Evolutionary conservation across 306 rosid species (phyloP), one percentile per base, ranked within the genome.

Genomic region (Dicorynia guianensis): DNA sequence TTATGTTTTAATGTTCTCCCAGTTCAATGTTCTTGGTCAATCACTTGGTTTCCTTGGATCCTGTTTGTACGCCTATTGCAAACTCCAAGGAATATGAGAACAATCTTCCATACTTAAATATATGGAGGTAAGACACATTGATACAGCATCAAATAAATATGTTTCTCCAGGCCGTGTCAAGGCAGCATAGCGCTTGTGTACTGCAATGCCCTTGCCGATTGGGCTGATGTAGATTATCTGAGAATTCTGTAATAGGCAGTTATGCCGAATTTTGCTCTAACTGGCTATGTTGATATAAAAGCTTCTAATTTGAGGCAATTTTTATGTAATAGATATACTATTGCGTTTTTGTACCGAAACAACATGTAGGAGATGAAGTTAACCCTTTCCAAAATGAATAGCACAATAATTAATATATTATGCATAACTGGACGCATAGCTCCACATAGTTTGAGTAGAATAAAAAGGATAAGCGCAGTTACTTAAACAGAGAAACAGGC

Each of bases 11-110:
- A 25, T 25, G 30, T 25, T 6, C 57, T 60, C 43, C 35, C 62
- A 87, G 93, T 20, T 88, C 40, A 91, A 93, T 76, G 79, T 93
- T 68, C 80, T 87, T 35, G 93, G 97, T 25, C 96, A 91, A 76
- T 74, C 86, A 56, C 79, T 89, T 74, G 87, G 96, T 67, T 88
- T 91, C 72, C 20, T 91, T 25, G 98, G 98, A 6, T 89, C 96
- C 18, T 79, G 88, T 77, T 73, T 89, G 49, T 89, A 93, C 80
- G 93, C 98, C 38, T 88, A 63, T 57, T 88, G 80, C 71, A 89
- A 93, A 78, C 73, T 89, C 65, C 83, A 57, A 73, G 94, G 89
- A 76, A 82, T 79, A 53, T 93, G 81, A 85, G 54, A 38, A 54
- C 35, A 11, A 63, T 55, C 75, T 42, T 25, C 72, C 62, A 48